Evolutionary conservation across 1,139 yeast species (phyloP).

Genomic region (Suhomyces bokatorum): DNA sequence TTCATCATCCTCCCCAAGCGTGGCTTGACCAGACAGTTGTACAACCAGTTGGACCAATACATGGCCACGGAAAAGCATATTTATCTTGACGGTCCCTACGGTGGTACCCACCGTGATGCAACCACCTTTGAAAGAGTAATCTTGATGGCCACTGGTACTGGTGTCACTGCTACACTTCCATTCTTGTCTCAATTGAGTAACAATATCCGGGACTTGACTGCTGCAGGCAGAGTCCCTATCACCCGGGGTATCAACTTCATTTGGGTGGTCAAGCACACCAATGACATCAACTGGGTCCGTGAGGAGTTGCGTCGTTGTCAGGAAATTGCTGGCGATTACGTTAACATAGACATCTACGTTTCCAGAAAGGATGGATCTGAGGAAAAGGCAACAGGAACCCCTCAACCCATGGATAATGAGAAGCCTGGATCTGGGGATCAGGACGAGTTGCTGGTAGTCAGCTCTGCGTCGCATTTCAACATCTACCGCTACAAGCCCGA

Average conservation of each 20-base stretch:
- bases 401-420: background rate
- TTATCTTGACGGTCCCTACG: slow-evolving; percentile 64
- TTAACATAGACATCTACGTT: slow-evolving; percentile 33
- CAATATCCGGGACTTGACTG: slow-evolving; percentile 16
- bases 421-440: background rate
- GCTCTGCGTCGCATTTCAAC: slow-evolving; percentile 15
- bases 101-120: slow-evolving; percentile 54
- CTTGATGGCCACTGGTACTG: slow-evolving; percentile 52
- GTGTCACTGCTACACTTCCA: slow-evolving; percentile 56
- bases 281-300: slow-evolving; percentile 47
- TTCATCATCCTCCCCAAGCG: slow-evolving; percentile 51
- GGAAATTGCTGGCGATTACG: slow-evolving; percentile 23
- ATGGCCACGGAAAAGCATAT: slow-evolving; percentile 32
- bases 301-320: slow-evolving; percentile 39
- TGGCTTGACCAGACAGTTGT: slow-evolving; percentile 49
- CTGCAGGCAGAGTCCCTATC: slow-evolving; percentile 14
- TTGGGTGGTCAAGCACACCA: slow-evolving; percentile 47
- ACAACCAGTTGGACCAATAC: slow-evolving; percentile 29
- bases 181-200: slow-evolving; percentile 34
- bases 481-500: slow-evolving; percentile 38
- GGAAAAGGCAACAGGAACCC: background rate
- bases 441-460: slow-evolving; percentile 3
- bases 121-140: slow-evolving; percentile 50
- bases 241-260: slow-evolving; percentile 40
- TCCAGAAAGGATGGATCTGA: slow-evolving; percentile 2